Evolutionary conservation across 1,139 yeast species (phyloP).

Genomic region (Candida sanyaensis): DNA sequence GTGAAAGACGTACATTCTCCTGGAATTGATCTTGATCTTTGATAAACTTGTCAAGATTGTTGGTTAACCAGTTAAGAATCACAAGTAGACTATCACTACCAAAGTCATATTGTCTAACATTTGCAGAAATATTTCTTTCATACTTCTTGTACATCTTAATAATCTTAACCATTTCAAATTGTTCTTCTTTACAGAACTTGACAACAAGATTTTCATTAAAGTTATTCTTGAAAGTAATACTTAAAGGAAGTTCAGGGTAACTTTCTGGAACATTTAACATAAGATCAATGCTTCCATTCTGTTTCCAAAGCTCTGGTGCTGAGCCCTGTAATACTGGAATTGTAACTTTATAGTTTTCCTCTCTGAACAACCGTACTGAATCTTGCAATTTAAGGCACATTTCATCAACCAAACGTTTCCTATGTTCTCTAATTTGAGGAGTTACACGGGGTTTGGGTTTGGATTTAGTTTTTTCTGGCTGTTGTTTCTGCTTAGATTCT

Average conservation of each 20-base stretch:
- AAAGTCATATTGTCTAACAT: conserved; percentile 21
- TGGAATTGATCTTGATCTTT: conserved; percentile 16
- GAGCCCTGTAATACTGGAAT: conserved; percentile 20
- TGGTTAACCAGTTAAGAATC: conserved; percentile 30
- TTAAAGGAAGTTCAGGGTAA: conserved; percentile 20
- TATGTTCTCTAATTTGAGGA: conserved; percentile 13
- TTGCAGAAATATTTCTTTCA: conserved; percentile 26
- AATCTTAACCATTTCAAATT: conserved; percentile 16
- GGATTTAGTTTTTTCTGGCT: background rate
- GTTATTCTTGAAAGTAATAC: conserved; percentile 23
- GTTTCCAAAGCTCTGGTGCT: conserved; percentile 24
- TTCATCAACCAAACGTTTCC: conserved; percentile 23
- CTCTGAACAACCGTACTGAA: conserved; percentile 28
- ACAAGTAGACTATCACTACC: conserved; percentile 21
- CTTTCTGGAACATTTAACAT: conserved; percentile 23
- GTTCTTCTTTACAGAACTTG: conserved; percentile 18
- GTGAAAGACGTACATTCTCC: conserved; percentile 21
- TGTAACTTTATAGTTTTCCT: conserved; percentile 23
- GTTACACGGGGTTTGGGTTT: conserved; percentile 7
- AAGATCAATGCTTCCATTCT: conserved; percentile 20
- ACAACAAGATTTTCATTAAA: conserved; percentile 25
- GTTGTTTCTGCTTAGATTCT: conserved; percentile 6
- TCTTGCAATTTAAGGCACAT: conserved; percentile 24
- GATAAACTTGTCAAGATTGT: conserved; percentile 28
- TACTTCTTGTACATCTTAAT: conserved; percentile 19